Evolutionary conservation across 495 filamentous ascomycete species (phyloP), one percentile per base, ranked within the genome.

Genomic region (Penicillium angulare): DNA sequence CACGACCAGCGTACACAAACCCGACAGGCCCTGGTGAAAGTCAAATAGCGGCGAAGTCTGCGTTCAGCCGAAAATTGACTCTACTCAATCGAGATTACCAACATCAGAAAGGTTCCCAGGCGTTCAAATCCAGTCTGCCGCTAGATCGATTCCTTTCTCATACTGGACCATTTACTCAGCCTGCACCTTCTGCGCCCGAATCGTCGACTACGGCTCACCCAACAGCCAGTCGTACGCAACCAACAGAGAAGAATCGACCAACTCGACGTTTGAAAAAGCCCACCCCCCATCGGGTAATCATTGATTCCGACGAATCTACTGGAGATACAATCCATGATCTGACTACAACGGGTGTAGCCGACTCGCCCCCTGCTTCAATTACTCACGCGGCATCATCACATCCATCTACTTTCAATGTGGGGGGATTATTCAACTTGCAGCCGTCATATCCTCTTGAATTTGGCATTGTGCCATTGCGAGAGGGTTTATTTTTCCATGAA

Each of bases 401-500:
- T 1, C 41, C 61, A 31, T 41, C 46, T 1, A 18, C 41, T 43
- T 59, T 56, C 13, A 33, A 29, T 13, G 23, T 38, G 27, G 58
- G 49, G 10, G 57, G 57, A 12, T 77, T 83, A 20, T 75, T 85
- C 40, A 85, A 20, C 77, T 85, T 67, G 55, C 64, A 67, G 46
- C 56, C 59, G 8, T 72, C 74, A 18, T 96, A 95, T 59, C 79
- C 88, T 0, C 74, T 84, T 10, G 82, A 88, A 55, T 96, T 97
- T 51, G 86, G 88, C 43, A 65, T 90, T 23, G 74, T 72, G 33
- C 85, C 89, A 21, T 68, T 95, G 20, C 75, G 73, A 36, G 47
- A 66, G 9, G 88, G 86, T 0, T 85, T 84, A 1, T 93, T 78
- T 65, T 93, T 95, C 56, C 88, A 92, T 56, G 73, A 85, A 56